Evolutionary conservation across 2,329 filamentous ascomycete genomes (phyloP).

Genomic region (Diaporthe velutina): DNA sequence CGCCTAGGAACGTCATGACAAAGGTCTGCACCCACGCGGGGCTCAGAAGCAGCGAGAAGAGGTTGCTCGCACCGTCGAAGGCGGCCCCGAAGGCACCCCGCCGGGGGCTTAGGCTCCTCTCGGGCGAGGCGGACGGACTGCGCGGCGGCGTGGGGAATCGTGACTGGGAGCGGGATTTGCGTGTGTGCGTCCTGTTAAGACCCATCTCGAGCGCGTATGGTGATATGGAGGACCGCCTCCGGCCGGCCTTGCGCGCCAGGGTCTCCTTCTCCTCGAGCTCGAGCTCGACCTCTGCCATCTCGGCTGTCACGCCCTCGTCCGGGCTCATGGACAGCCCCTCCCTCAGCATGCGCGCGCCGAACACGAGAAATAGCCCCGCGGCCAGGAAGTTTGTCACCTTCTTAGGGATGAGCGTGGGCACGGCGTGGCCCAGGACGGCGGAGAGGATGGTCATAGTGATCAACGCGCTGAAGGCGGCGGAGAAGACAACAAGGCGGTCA

Average conservation of each 20-base stretch:
- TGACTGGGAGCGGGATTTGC: slow-evolving; percentile 80
- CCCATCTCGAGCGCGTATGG: slow-evolving; percentile 87
- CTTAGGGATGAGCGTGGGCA: slow-evolving; percentile 91
- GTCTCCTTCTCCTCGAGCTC: slow-evolving; percentile 96
- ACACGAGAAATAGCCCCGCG: slow-evolving; percentile 87
- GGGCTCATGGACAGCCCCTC: slow-evolving; percentile 92
- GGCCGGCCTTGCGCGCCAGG: slow-evolving; percentile 74
- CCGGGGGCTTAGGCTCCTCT: slow-evolving; percentile 68
- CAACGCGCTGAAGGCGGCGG: slow-evolving; percentile 91
- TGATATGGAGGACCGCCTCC: slow-evolving; percentile 77
- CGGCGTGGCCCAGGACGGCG: slow-evolving; percentile 90
- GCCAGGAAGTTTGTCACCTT: slow-evolving; percentile 91
- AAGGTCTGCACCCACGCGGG: slow-evolving; percentile 99
- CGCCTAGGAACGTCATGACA: slow-evolving; percentile 97
- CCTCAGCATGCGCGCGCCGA: slow-evolving; percentile 84
- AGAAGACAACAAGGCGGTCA: slow-evolving; percentile 91
- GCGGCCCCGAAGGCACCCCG: slow-evolving; percentile 54
- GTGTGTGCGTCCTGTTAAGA: slow-evolving; percentile 64
- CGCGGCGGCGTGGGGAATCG: slow-evolving; percentile 85
- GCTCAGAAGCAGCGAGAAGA: slow-evolving; percentile 88
- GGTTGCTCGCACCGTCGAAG: slow-evolving; percentile 81
- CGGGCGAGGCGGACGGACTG: slow-evolving; percentile 82
- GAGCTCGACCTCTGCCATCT: slow-evolving; percentile 97
- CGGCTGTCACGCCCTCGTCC: slow-evolving; percentile 91
- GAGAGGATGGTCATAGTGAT: slow-evolving; percentile 96